phyloP scores from a whole-genome alignment of 148 eudicot genomes.

The Euryodendron excelsum region DNA sequence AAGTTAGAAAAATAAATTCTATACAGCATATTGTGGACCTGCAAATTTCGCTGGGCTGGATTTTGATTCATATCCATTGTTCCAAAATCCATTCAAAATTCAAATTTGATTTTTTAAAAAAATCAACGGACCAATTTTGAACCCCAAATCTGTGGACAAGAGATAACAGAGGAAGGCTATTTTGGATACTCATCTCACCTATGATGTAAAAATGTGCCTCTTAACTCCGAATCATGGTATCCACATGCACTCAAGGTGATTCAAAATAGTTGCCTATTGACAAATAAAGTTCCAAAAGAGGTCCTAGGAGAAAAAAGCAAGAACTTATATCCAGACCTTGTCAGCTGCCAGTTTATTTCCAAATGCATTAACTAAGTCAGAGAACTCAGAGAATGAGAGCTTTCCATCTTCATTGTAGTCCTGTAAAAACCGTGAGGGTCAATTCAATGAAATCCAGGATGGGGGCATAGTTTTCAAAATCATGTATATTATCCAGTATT shows the following conservation, averaged over 20 bases:
- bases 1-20: background rate
- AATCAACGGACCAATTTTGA: background rate
- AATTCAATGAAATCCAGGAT: background rate
- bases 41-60: background rate
- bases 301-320: background rate
- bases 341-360: conserved; percentile 80
- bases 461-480: background rate
- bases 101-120: background rate
- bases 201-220: background rate
- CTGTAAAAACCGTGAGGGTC: conserved; percentile 32
- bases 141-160: background rate
- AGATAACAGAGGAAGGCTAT: background rate
- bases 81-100: background rate
- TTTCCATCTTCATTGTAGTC: conserved; percentile 79
- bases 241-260: background rate
- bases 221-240: background rate
- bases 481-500: background rate
- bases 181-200: background rate
- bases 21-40: background rate
- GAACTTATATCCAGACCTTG: conserved; percentile 45
- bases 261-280: background rate
- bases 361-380: conserved; percentile 71
- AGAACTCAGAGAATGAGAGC: conserved; percentile 77
- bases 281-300: background rate
- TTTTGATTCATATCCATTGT: background rate